A percentile compares a stretch with the other conserved stretches of the same genome.
These are phyloP conservation scores for Chlamydomonas applanata DNA, from an alignment of 139 green algal species.

Conservation along the genomic window DNA sequence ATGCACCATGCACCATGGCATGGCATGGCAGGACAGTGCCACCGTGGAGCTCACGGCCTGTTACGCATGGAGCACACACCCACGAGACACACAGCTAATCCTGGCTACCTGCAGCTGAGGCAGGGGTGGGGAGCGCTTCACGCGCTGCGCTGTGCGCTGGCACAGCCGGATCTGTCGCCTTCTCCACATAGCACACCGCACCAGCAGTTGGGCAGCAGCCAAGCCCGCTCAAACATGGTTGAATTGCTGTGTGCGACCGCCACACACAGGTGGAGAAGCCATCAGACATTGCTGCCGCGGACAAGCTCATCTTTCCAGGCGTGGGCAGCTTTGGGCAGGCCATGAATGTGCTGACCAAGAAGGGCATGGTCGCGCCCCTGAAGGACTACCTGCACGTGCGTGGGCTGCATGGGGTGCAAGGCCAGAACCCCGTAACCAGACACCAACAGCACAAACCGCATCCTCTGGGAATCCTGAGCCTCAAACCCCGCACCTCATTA, in stretches of 20 bases:
- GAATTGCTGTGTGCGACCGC: neutral
- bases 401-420: neutral
- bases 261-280: constrained; percentile 63
- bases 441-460: neutral
- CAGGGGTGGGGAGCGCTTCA: too few relatives aligned
- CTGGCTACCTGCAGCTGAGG: too few relatives aligned
- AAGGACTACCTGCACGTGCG: constrained; percentile 82
- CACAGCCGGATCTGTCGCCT: too few relatives aligned
- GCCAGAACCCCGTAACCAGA: neutral
- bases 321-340: constrained; percentile 92
- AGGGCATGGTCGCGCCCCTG: constrained; percentile 72
- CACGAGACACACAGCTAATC: too few relatives aligned
- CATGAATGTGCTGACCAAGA: constrained; percentile 73
- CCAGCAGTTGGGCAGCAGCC: neutral
- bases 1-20: too few relatives aligned
- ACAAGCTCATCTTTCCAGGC: constrained; percentile 92
- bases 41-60: too few relatives aligned
- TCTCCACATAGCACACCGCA: too few relatives aligned
- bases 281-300: constrained; percentile 68
- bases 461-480: neutral
- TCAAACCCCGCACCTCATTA: neutral
- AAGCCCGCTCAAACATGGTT: neutral
- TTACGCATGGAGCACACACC: too few relatives aligned
- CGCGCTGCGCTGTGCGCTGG: too few relatives aligned
- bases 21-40: too few relatives aligned